Evolutionary conservation across 176 grass and related monocot genomes (phyloP).

Genomic region (Musa beccarii): DNA sequence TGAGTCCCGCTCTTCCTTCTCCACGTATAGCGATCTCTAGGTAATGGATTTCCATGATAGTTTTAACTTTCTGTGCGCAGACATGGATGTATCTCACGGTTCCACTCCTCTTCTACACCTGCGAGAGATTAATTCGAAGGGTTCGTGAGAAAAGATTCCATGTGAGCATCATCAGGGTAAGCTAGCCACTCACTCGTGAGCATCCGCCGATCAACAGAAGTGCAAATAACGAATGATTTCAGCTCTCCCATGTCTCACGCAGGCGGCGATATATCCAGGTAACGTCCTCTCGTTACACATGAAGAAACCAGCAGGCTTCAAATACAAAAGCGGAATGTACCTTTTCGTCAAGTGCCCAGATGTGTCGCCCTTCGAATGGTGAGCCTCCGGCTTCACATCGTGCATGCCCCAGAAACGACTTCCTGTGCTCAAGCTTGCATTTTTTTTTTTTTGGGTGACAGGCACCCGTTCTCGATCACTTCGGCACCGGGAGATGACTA

Average conservation of each 20-base stretch:
- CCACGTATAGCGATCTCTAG: background rate
- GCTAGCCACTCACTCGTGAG: background rate
- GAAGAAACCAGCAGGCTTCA: slow-evolving; percentile 91
- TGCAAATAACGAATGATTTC: background rate
- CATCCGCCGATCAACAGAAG: background rate
- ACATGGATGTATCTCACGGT: slow-evolving; percentile 9
- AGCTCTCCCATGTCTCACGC: slow-evolving; percentile 16
- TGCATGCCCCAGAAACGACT: slow-evolving; percentile 12
- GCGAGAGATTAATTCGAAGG: slow-evolving; percentile 1
- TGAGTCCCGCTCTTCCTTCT: slow-evolving; percentile 21
- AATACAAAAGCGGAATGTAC: slow-evolving; percentile 99
- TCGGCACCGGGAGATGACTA: slow-evolving; percentile 81
- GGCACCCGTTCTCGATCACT: slow-evolving; percentile 98
- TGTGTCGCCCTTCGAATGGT: slow-evolving; percentile 98
- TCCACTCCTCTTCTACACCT: slow-evolving; percentile 13
- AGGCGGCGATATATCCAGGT: slow-evolving; percentile 98
- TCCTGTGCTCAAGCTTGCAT: slow-evolving; percentile 13
- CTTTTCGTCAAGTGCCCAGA: slow-evolving; percentile 99
- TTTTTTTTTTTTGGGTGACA: slow-evolving; percentile 21
- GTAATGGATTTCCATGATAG: background rate
- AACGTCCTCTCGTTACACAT: slow-evolving; percentile 94
- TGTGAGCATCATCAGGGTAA: slow-evolving; percentile 11
- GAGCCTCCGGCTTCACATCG: background rate
- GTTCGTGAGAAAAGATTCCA: background rate
- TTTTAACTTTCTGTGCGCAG: background rate